Evolutionary conservation across 306 rosid species (phyloP).

Genomic region (Castanea crenata): DNA sequence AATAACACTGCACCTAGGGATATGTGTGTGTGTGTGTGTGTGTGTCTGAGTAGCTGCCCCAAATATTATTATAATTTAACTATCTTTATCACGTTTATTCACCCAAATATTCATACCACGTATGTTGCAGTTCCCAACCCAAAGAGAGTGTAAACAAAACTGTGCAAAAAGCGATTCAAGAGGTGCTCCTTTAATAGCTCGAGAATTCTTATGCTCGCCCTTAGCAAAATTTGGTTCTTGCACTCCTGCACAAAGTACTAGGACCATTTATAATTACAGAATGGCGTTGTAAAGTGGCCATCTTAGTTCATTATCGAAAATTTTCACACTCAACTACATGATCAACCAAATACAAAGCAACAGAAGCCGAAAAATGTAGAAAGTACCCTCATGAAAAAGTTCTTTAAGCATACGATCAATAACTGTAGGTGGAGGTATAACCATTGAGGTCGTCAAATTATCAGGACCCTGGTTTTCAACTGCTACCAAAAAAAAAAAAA

Average conservation of each 20-base stretch:
- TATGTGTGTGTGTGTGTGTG: no score
- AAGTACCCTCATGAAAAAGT: slow-evolving; percentile 78
- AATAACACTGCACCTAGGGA: slow-evolving; percentile 16
- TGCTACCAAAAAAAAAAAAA: slow-evolving; percentile 35
- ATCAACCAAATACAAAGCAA: neutral
- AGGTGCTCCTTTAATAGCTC: slow-evolving; percentile 84
- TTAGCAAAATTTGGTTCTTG: slow-evolving; percentile 40
- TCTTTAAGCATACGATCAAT: slow-evolving; percentile 91
- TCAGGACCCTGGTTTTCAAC: slow-evolving; percentile 77
- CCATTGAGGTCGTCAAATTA: slow-evolving; percentile 64
- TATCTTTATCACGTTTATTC: neutral
- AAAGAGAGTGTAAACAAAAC: slow-evolving; percentile 85
- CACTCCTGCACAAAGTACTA: slow-evolving; percentile 42
- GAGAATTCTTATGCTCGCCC: slow-evolving; percentile 55
- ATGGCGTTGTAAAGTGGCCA: slow-evolving; percentile 15
- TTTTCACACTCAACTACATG: slow-evolving; percentile 9
- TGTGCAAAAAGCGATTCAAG: slow-evolving; percentile 78
- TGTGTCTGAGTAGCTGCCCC: slow-evolving; percentile 14
- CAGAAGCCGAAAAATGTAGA: slow-evolving; percentile 23
- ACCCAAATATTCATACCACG: slow-evolving; percentile 56
- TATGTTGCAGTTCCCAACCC: slow-evolving; percentile 94
- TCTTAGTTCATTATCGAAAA: slow-evolving; percentile 11
- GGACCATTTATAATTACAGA: slow-evolving; percentile 16
- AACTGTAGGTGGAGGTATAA: slow-evolving; percentile 85
- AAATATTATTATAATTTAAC: neutral